Conservation (phyloP, 2,329 filamentous ascomycete genomes). For the Pseudogymnoascus destructans region DNA sequence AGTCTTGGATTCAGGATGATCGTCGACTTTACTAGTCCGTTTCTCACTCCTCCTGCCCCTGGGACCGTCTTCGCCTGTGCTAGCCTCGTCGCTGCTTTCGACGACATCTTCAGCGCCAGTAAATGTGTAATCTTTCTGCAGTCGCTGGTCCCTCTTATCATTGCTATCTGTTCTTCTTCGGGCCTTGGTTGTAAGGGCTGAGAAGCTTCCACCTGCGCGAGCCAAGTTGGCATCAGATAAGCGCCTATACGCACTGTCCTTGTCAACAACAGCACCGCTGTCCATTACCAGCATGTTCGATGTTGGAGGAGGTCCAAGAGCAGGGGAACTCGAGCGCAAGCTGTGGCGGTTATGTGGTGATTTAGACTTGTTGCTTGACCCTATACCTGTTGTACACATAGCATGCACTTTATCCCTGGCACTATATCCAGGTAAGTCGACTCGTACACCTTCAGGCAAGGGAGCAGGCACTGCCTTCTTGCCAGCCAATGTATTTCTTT, state of each 20-base stretch:
- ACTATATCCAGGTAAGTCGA: constrained; percentile 34
- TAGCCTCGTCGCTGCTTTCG: constrained; percentile 28
- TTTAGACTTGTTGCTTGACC: constrained; percentile 18
- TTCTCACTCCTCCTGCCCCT: constrained; percentile 44
- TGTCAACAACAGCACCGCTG: constrained; percentile 50
- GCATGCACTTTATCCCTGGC: constrained; percentile 20
- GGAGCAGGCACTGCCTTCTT: constrained; percentile 28
- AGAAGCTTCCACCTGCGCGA: constrained; percentile 48
- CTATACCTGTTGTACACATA: constrained; percentile 14
- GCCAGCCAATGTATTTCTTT: constrained; percentile 37
- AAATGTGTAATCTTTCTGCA: constrained; percentile 23
- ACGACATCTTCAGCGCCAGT: constrained; percentile 20
- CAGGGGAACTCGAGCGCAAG: constrained; percentile 23
- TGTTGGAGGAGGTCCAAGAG: neutral
- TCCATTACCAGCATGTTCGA: constrained; percentile 38
- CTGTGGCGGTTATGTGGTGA: constrained; percentile 23
- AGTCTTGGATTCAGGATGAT: constrained; percentile 25
- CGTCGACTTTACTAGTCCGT: constrained; percentile 26
- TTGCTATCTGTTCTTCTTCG: constrained; percentile 18
- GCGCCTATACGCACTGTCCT: constrained; percentile 55
- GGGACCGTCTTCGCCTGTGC: constrained; percentile 52
- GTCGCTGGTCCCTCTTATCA: constrained; percentile 12
- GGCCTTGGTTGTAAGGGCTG: constrained; percentile 28
- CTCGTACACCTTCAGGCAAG: constrained; percentile 33
- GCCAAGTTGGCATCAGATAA: constrained; percentile 60